These are phyloP conservation scores for Ceratocystis harringtonii DNA, from an alignment of 2,329 filamentous ascomycete genomes.

Conservation along the genomic window DNA sequence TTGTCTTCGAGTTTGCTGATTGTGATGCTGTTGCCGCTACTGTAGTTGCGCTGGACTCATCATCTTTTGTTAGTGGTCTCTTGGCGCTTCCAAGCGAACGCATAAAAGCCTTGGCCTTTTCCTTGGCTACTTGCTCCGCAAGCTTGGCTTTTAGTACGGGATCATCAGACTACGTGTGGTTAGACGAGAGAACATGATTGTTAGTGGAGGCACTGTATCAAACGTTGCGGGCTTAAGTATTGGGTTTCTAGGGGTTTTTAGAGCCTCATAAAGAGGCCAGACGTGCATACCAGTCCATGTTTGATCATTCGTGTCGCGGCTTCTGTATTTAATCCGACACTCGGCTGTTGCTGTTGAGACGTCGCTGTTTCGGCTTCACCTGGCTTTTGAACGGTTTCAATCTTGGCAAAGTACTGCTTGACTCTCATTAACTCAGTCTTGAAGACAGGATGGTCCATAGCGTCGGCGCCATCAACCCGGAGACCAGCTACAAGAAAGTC, in stretches of 20 bases:
- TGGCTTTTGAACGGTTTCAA: constrained; percentile 56
- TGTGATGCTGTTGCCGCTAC: not conserved
- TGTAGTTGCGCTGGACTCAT: not conserved
- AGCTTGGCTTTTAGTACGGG: constrained; percentile 37
- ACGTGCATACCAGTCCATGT: constrained; percentile 52
- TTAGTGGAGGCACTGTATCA: not conserved
- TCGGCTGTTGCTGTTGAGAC: constrained; percentile 25
- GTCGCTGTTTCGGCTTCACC: constrained; percentile 21
- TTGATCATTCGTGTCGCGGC: constrained; percentile 72
- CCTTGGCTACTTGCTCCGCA: constrained; percentile 41
- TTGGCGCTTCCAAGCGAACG: constrained; percentile 31
- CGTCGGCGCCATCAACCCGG: constrained; percentile 61
- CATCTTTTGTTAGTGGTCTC: constrained; percentile 18
- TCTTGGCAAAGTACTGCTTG: constrained; percentile 84
- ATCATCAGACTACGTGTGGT: constrained; percentile 31
- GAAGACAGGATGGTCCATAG: constrained; percentile 74
- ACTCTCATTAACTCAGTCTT: constrained; percentile 64
- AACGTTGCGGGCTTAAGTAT: not conserved
- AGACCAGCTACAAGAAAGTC: constrained; percentile 44
- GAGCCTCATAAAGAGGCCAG: too few relatives aligned
- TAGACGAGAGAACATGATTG: not conserved
- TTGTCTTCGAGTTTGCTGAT: not conserved
- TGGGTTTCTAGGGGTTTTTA: not conserved
- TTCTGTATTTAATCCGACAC: constrained; percentile 49
- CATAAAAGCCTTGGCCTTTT: constrained; percentile 37